Base-by-base conservation (phyloP, 441 rosid species). In the Syzygium syzygioides region DNA sequence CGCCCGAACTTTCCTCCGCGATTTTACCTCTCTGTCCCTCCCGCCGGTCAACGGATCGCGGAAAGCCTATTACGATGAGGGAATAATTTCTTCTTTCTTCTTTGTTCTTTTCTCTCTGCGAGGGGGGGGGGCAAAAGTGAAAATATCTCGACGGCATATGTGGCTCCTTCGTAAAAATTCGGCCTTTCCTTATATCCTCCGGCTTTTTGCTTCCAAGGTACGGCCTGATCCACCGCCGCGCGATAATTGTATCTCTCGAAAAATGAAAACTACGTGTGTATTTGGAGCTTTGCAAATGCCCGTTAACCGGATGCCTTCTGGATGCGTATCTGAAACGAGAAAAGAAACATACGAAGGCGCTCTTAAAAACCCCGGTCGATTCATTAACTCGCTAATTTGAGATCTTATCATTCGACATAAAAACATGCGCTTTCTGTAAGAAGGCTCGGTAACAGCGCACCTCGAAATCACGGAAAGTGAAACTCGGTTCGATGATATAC, bases 321-420 rank as follows among this genome's bases (percentile, higher is more conserved):
- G 1, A 68, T 19, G 2, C 50, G 12, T 19, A 37, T 19, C 20
- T 6, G 1, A 37, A 37, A 25, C 1, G 83, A 20, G 4, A 26
- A 12, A 5, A 13, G 8, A 60, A 68, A 10, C 20, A 41, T 26
- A 2, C 2, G 1, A n/a, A 62, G 3, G 0, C 1, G 2, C 34
- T n/a, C 4, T 28, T 0, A 0, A 62, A 62, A 62, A 28, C 19
- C 34, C 1, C 6, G 0, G 19, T 18, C 5, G 9, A 34, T 19
- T 19, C 14, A 18, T 10, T 4, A 57, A 23, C 5, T 18, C 9
- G 9, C 0, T 4, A 5, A 20, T 11, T 0, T 20, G 1, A 37
- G 9, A 37, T 20, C 11, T 20, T 37, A 0, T 12, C 52, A 9
- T 37, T 71, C 4, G 10, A 11, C 1, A 28, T 60, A 5, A 0